Evolutionary conservation across 202 grass and related monocot species (phyloP).

Genomic region (Zizania palustris): DNA sequence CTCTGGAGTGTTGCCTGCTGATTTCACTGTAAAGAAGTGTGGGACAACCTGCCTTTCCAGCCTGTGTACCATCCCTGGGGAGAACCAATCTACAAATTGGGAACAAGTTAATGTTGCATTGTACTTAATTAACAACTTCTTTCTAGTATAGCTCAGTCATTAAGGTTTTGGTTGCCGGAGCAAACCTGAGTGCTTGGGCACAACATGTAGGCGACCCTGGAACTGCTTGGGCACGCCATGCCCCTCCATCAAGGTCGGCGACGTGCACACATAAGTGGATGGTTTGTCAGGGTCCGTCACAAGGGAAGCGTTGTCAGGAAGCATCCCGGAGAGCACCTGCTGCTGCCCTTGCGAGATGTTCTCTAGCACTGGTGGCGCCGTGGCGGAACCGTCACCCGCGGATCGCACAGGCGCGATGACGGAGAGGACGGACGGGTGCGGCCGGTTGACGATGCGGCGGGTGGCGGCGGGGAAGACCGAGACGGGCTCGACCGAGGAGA

Average conservation of each 20-base stretch:
- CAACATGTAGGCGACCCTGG: constrained; percentile 46
- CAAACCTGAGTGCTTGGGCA: constrained; percentile 83
- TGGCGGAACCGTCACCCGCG: constrained; percentile 5
- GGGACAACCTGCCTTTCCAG: constrained; percentile 91
- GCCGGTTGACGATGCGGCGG: constrained; percentile 63
- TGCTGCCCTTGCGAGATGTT: constrained; percentile 95
- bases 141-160: neutral
- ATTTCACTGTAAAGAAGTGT: constrained; percentile 94
- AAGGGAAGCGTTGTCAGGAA: constrained; percentile 70
- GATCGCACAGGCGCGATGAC: constrained; percentile 63
- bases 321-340: constrained; percentile 71
- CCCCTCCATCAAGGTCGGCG: constrained; percentile 81
- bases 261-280: constrained; percentile 72
- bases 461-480: constrained; percentile 63
- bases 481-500: constrained; percentile 49
- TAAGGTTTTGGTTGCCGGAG: neutral
- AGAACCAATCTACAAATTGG: constrained; percentile 84
- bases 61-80: constrained; percentile 60
- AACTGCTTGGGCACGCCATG: constrained; percentile 70
- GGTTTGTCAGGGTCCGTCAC: constrained; percentile 68
- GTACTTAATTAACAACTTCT: neutral
- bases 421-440: constrained; percentile 75
- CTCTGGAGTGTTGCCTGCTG: constrained; percentile 67
- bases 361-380: constrained; percentile 53
- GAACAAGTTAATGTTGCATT: constrained; percentile 11